Evolutionary conservation across 306 rosid species (phyloP), one percentile per base, ranked within the genome.

Genomic region (Castanea sativa): DNA sequence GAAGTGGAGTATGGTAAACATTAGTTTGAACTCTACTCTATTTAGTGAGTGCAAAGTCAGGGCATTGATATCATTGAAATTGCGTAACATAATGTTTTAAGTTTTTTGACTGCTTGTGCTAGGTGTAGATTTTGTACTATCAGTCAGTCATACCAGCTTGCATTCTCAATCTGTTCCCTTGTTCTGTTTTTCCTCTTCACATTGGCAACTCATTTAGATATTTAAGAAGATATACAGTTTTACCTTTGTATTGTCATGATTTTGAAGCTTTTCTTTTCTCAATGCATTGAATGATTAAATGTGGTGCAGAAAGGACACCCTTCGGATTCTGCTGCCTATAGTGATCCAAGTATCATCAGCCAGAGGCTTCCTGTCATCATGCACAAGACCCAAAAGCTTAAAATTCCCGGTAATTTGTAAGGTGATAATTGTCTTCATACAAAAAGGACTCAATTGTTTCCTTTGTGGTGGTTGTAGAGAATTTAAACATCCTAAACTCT

Each of bases 231-330:
- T 49, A 32, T 13, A 5, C 6, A 11, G 38, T 29, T 29, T 43
- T n/a, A 45, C 56, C n/a, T 8, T 21, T 79, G 38, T 13, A 27
- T 14, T 55, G 21, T 41, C 18, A 10, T 16, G 15, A 35, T 68
- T 67, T 67, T 33, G 2, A 9, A 35, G 53, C 2, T 19, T 35
- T 67, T 52, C 4, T 38, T 81, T 64, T 76, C 80, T 85, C 72
- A 71, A 73, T 78, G 71, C 41, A 52, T 55, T 77, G 55, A 67
- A 29, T 72, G 73, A 69, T 81, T 35, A 79, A 49, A 68, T 80
- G 73, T 79, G 79, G 27, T 82, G 91, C 98, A 95, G 99, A 87
- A 87, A 78, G 98, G 97, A 56, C 76, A 86, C 80, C 91, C 99
- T 23, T 73, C 92, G 59, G 98, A 95, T 83, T 81, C 96, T 72